Evolutionary conservation across 164 flowering plant species (phyloP), one percentile per base, ranked within the genome.

Genomic region (Magnolia officinalis): DNA sequence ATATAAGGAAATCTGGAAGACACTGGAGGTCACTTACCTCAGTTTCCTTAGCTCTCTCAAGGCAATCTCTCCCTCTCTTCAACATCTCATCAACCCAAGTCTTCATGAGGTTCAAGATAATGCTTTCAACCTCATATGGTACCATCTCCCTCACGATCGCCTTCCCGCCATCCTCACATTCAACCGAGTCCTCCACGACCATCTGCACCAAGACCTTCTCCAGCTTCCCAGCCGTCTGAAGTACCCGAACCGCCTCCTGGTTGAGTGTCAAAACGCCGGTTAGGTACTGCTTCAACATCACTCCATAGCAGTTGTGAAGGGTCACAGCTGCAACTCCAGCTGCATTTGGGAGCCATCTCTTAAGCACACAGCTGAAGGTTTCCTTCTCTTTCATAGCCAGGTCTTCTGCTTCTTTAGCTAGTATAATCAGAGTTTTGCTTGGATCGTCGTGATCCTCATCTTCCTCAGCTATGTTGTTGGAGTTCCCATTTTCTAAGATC

Each of bases 161-260:
- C 73, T 87, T 94, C 24, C 97, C 98, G 16, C 96, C 96, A 79
- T 94, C 98, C 63, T 91, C 97, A 63, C 92, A 85, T 8, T 91
- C 95, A 0, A 67, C 91, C 21, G 93, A 85, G 71, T 91, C 97
- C 76, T 93, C 99, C 29, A 91, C 93, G 72, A 91, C 96, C 94
- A 96, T 87, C 68, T 94, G 93, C 13, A 94, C 88, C 83, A 96
- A 75, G 52, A 80, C 66, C 78, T 91, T 94, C 80, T 96, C 99
- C 1, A 96, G 89, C 78, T 89, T 90, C 18, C 90, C 98, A 2
- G 98, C 98, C 73, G 88, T 86, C 66, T 88, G 92, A 82, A 96
- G 74, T 9, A 91, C 92, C 74, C 31, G 70, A 3, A 89, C 81
- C 16, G 83, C 83, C 75, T 94, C 97, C 37, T 76, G 81, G 1